Base-by-base conservation (phyloP, 2,329 filamentous ascomycete genomes). In the Ophiocordyceps australis region DNA sequence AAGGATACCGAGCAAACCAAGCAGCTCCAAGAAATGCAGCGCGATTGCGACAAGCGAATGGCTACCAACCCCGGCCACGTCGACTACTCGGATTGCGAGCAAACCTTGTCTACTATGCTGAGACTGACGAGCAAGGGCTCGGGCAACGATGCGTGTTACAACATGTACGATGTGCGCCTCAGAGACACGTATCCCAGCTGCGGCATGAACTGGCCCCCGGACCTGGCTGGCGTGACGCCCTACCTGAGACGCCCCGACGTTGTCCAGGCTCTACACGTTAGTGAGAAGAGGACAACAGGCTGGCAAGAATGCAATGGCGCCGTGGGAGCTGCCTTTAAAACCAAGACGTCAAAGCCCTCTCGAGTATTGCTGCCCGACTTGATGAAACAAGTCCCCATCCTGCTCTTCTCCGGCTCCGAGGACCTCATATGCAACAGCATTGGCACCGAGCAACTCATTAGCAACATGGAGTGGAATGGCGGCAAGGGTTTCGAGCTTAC, bases 361-460 rank as follows among this genome's bases (percentile, higher is more conserved):
- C 57, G 85, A 31, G 55, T 69, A 3, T 57, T 94, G 4, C 59
- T 98, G 3, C 86, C 89, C 0, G 74, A 68, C 4, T 52, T 98
- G 12, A 60, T 98, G 8, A 63, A 74, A 35, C 62, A 89, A 30
- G 54, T 95, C 8, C 75, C 77, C 2, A 64, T 92, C 21, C 55
- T 93, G 2, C 67, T 98, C 13, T 98, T 95, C 55, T 94, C 83
- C 3, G 89, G 89, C 27, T 79, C 85, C 32, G 73, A 92, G 40
- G 89, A 98, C 47, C 57, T 95, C 14, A 95, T 98, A 39, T 98
- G 89, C 65, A 98, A 98, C 48, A 83, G 98, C 45, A 55, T 94
- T 17, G 89, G 89, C 30, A 98, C 89, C 0, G 89, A 98, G 46
- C 68, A 78, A 16, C 51, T 98, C 37, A 93, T 98, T 43, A 72